phyloP scores from a whole-genome alignment of 306 rosid genomes.

The Sphenostylis stenocarpa region DNA sequence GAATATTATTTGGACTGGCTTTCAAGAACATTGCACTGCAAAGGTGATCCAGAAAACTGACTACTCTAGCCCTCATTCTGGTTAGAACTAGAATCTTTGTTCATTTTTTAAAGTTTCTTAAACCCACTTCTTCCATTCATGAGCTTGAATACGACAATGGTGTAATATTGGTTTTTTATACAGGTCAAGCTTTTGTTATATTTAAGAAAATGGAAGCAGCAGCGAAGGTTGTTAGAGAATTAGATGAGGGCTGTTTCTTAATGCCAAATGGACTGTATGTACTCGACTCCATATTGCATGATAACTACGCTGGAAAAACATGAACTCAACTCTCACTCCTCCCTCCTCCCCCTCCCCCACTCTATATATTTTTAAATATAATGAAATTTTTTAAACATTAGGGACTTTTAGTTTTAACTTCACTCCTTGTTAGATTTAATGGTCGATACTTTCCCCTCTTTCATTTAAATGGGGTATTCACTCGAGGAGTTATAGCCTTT shows the following conservation, averaged over 20 bases:
- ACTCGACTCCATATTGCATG: neutral
- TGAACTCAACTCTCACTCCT: neutral
- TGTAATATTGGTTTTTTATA: slow-evolving; percentile 32
- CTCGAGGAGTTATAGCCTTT: neutral
- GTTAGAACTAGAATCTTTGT: slow-evolving; percentile 41
- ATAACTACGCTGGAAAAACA: neutral
- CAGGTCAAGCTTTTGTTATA: slow-evolving; percentile 86
- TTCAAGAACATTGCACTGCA: slow-evolving; percentile 71
- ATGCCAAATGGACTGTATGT: slow-evolving; percentile 86
- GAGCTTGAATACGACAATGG: neutral
- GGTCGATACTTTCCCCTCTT: neutral
- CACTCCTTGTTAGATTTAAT: neutral
- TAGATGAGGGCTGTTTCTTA: slow-evolving; percentile 65
- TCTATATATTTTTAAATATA: too few relatives aligned
- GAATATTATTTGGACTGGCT: slow-evolving; percentile 68
- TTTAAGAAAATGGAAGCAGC: slow-evolving; percentile 68
- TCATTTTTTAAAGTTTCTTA: neutral
- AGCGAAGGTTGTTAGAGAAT: slow-evolving; percentile 51
- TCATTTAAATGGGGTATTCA: neutral
- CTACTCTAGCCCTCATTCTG: slow-evolving; percentile 67
- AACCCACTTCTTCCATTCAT: neutral
- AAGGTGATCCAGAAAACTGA: slow-evolving; percentile 68
- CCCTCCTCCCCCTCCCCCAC: too few relatives aligned
- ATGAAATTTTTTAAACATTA: neutral
- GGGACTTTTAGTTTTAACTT: neutral